Evolutionary conservation across 805 yeast genomes (phyloP).

Genomic region (Millerozyma miso): DNA sequence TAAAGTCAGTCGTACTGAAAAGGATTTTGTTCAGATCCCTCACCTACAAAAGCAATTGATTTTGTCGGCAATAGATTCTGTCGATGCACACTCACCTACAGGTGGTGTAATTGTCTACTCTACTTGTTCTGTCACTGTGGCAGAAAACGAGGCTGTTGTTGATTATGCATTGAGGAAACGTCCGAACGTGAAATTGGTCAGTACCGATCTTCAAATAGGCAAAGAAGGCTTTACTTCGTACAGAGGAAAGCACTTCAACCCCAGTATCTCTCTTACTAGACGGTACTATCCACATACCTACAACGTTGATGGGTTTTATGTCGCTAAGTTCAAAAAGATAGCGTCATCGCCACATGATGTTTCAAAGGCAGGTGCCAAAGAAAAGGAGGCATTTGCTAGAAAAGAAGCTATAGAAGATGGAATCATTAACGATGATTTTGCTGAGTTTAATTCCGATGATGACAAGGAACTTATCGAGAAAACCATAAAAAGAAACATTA

Average conservation of each 20-base stretch:
- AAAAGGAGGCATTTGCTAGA: conserved; percentile 78
- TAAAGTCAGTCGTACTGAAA: conserved; percentile 88
- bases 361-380: conserved; percentile 82
- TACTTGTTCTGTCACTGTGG: conserved; percentile 97
- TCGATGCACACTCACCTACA: conserved; percentile 84
- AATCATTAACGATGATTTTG: conserved; percentile 81
- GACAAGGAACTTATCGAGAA: conserved; percentile 71
- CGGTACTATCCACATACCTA: conserved; percentile 98
- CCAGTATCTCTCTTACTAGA: conserved; percentile 74
- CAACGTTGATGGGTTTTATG: conserved; percentile 97
- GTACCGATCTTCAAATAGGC: conserved; percentile 88
- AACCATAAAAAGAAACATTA: conserved; percentile 59
- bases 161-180: conserved; percentile 94
- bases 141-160: conserved; percentile 98
- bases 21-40: conserved; percentile 94
- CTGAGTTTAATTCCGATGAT: conserved; percentile 70
- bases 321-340: conserved; percentile 91
- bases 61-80: conserved; percentile 94
- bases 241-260: conserved; percentile 88
- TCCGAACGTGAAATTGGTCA: conserved; percentile 92
- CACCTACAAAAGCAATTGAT: conserved; percentile 92
- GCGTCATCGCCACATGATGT: conserved; percentile 83
- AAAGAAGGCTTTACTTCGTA: conserved; percentile 91
- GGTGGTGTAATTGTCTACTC: conserved; percentile 96
- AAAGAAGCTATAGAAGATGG: conserved; percentile 79